Evolutionary conservation across 164 flowering plant genomes (phyloP).

Genomic region (Nelumbo lutea): DNA sequence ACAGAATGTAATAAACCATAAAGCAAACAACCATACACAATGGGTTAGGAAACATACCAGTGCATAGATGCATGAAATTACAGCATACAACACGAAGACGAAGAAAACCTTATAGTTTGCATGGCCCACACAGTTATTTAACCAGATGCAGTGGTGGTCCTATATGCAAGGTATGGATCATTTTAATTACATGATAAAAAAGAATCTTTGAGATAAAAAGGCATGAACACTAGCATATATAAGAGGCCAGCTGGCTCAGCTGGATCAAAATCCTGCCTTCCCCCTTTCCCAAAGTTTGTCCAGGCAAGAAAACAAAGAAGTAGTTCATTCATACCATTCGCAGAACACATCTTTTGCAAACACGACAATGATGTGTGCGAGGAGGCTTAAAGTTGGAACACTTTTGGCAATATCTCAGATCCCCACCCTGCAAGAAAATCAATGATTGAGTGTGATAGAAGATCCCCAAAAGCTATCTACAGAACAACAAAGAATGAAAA

Average conservation of each 20-base stretch:
- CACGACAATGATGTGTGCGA: conserved; percentile 94
- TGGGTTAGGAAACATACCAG: conserved; percentile 46
- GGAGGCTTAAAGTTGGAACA: conserved; percentile 90
- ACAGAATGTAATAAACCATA: neutral
- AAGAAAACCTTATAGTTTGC: conserved; percentile 89
- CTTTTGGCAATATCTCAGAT: conserved; percentile 93
- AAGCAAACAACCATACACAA: neutral
- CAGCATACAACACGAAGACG: conserved; percentile 70
- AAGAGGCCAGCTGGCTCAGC: too few relatives aligned
- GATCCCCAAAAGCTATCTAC: neutral
- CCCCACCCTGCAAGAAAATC: conserved; percentile 71
- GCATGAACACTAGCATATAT: neutral
- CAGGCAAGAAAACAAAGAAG: conserved; percentile 4
- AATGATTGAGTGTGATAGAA: neutral
- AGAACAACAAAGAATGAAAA: neutral
- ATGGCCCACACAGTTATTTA: conserved; percentile 93
- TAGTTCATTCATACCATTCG: conserved; percentile 65
- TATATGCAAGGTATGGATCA: conserved; percentile 32
- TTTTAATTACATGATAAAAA: conserved; percentile 16
- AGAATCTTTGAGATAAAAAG: conserved; percentile 9
- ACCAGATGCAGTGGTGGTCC: conserved; percentile 99
- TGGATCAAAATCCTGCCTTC: too few relatives aligned
- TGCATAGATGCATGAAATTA: conserved; percentile 65
- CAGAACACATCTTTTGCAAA: conserved; percentile 86
- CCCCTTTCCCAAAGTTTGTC: too few relatives aligned